A percentile compares a stretch with the other conserved stretches of the same genome.
Conservation (phyloP, 495 filamentous ascomycete genomes). For the Oidiodendron maius region DNA sequence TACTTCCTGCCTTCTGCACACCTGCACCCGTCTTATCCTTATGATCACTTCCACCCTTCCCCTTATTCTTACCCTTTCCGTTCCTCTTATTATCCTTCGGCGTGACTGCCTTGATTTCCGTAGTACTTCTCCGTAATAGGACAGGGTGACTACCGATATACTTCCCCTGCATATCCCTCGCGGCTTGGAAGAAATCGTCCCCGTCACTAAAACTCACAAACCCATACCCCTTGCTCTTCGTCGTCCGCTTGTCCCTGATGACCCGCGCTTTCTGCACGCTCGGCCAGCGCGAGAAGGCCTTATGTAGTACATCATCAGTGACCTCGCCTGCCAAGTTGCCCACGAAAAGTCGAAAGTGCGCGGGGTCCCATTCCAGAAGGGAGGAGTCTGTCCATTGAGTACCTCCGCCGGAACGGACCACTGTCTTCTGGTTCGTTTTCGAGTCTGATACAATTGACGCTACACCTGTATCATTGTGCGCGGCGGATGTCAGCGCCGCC, state of each 20-base stretch:
- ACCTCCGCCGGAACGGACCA: constrained; percentile 80
- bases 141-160: constrained; percentile 98
- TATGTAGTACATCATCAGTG: constrained; percentile 89
- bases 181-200: constrained; percentile 91
- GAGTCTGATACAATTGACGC: constrained; percentile 39
- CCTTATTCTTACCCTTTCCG: constrained; percentile 21
- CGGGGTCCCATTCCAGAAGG: constrained; percentile 92
- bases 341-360: constrained; percentile 90
- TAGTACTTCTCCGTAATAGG: constrained; percentile 75
- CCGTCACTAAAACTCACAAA: constrained; percentile 94
- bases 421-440: constrained; percentile 57
- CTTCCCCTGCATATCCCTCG: constrained; percentile 97
- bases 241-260: constrained; percentile 91
- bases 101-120: constrained; percentile 72
- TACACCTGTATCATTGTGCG: constrained; percentile 35
- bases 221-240: constrained; percentile 91
- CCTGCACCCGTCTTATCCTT: constrained; percentile 46
- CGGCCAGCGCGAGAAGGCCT: constrained; percentile 84
- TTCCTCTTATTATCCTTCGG: constrained; percentile 35
- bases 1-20: constrained; percentile 69
- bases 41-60: constrained; percentile 23
- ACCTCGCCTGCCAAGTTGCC: constrained; percentile 98
- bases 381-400: constrained; percentile 82
- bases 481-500: constrained; percentile 30
- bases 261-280: constrained; percentile 90